Evolutionary conservation across 2,329 filamentous ascomycete species (phyloP), one percentile per base, ranked within the genome.

Genomic region (Hypoxylon sp.): DNA sequence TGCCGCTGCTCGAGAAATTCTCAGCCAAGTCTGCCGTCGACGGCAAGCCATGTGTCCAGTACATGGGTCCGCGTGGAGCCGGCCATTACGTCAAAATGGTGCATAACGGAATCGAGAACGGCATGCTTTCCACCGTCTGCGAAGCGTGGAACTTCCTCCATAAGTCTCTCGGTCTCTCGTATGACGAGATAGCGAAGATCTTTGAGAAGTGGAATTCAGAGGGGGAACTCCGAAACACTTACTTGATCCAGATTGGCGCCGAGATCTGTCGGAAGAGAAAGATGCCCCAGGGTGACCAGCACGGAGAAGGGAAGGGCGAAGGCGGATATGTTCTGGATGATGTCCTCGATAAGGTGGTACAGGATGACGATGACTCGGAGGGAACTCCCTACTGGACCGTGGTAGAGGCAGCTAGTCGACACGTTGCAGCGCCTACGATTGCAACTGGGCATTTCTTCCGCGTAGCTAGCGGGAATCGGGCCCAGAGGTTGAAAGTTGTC

Each of bases 1-100:
- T 92, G 70, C 90, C 91, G 0, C 80, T 92, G 11, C 79, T 92
- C 1, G 79, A 86, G 67, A 85, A 83, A 44, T 84, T 91, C 50
- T 86, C 90, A 0, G 90, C 90, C 0, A 91, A 90, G 72, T 71
- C 62, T 33, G 89, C 90, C 61, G 80, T 80, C 37, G 80, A 86
- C 3, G 88, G 87, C 0, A 84, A 82, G 10, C 84, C 89, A 0
- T 92, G 90, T 71, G 88, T 91, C 0, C 65, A 71, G 51, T 71
- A 68, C 22, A 68, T 68, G 29, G 68, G 67, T 0, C 85, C 86
- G 1, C 87, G 87, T 0, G 90, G 90, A 1, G 84, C 87, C 1
- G 91, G 91, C 0, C 90, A 93, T 76, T 93, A 90, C 73, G 89
- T 92, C 44, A 93, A 93, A 81, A 93, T 92, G 90, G 85, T 92